Base-by-base conservation (phyloP, 164 flowering plant genomes). In the Buxus sempervirens region DNA sequence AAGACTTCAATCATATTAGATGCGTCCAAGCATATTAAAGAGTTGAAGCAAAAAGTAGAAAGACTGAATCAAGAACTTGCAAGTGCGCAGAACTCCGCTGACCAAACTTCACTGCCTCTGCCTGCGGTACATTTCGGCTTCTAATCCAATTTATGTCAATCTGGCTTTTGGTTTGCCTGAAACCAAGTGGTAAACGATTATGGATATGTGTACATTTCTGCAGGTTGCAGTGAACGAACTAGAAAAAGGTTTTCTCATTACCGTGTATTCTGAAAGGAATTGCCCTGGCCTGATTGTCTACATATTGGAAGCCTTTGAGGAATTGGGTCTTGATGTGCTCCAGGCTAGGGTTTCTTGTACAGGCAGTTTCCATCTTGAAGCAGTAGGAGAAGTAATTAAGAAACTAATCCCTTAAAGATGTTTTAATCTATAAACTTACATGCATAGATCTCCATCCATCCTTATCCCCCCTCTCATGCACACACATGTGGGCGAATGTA, bases 271-370 rank as follows among this genome's bases (percentile, higher is more conserved):
- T n/a, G 85, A 82, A 53, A 81, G 69, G 69, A 82, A 79, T 73
- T 78, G 82, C 62, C 88, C 89, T 0, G 96, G 93, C 21, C 68
- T 88, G 84, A 90, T 90, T 14, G 86, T 86, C 5, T 81, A 81
- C 24, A 78, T 89, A 59, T 75, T 91, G 48, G 90, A 89, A 74
- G 88, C 86, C 4, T 89, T 91, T 69, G 95, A 91, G 23, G 91
- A 84, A 59, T 76, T 91, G 65, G 92, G 95, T 0, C 90, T 91
- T 12, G 81, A 79, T 61, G 90, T 91, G 58, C 79, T 82, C 21
- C 88, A 91, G 63, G 97, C 97, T 73, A 83, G 84, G 76, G 88
- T 82, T 84, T 83, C 95, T 60, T 89, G 93, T 74, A 63, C 82
- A 6, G 88, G 89, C 59, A 71, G 60, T 66, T 91, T 91, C 65